phyloP scores from a whole-genome alignment of 768 basidiomycete species.

The Termitomyces bulborhizus region DNA sequence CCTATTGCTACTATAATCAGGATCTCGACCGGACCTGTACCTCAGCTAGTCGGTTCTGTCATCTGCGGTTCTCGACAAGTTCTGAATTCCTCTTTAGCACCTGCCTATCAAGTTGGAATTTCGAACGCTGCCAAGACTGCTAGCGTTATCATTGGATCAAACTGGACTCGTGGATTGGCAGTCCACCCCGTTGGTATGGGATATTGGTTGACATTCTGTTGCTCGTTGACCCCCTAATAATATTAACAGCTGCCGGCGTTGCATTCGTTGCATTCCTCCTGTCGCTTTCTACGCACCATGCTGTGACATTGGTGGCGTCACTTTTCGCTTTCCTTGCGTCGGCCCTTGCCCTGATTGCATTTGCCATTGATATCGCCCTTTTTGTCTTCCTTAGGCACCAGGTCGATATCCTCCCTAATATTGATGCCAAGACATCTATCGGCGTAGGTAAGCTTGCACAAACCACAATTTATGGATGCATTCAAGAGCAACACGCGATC shows the following conservation, averaged over 20 bases:
- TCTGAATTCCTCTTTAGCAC: slow-evolving; percentile 25
- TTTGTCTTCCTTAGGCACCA: slow-evolving; percentile 55
- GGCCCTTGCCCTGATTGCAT: slow-evolving; percentile 60
- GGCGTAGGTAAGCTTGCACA: slow-evolving; percentile 48
- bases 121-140: slow-evolving; percentile 28
- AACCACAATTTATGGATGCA: not conserved
- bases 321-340: slow-evolving; percentile 69
- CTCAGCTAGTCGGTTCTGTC: slow-evolving; percentile 31
- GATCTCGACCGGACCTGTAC: slow-evolving; percentile 43
- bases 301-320: slow-evolving; percentile 56
- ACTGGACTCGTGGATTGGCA: slow-evolving; percentile 71
- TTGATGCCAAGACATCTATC: slow-evolving; percentile 42
- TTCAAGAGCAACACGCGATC: slow-evolving; percentile 2
- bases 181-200: slow-evolving; percentile 68
- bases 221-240: not conserved
- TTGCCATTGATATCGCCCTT: slow-evolving; percentile 73
- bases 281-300: slow-evolving; percentile 52
- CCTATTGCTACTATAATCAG: slow-evolving; percentile 47
- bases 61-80: not conserved
- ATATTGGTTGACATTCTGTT: slow-evolving; percentile 2
- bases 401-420: slow-evolving; percentile 41
- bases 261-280: slow-evolving; percentile 60
- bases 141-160: slow-evolving; percentile 37
- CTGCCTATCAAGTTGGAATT: slow-evolving; percentile 49
- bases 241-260: slow-evolving; percentile 38